A percentile compares a stretch with the other conserved stretches of the same genome.
Evolutionary conservation across 2,329 filamentous ascomycete genomes (phyloP).

Genomic region (Ambrosiella cleistominuta): DNA sequence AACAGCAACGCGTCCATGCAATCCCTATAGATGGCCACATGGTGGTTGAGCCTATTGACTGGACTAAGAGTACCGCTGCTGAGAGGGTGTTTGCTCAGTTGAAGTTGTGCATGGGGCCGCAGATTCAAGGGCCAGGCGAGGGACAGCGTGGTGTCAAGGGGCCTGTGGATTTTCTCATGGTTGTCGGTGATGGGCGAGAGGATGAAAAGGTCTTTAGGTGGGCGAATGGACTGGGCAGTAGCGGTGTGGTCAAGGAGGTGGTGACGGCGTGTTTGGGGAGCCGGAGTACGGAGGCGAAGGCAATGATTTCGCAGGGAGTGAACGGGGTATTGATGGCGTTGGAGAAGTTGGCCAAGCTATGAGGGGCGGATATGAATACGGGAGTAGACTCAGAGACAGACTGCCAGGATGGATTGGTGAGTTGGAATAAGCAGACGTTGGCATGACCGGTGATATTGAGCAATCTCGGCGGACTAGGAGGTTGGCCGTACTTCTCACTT

Average conservation of each 20-base stretch:
- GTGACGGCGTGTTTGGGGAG: conserved; percentile 75
- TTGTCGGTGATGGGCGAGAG: conserved; percentile 78
- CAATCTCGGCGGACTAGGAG: no score
- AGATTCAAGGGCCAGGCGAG: conserved; percentile 15
- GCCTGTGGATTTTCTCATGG: conserved; percentile 67
- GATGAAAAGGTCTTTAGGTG: conserved; percentile 89
- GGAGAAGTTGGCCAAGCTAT: conserved; percentile 23
- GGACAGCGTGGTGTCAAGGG: conserved; percentile 12
- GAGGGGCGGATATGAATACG: background rate
- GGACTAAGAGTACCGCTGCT: conserved; percentile 74
- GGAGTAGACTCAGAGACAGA: no score
- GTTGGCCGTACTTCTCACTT: no score
- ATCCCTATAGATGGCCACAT: conserved; percentile 65
- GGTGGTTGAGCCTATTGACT: conserved; percentile 68
- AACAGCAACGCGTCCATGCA: conserved; percentile 67
- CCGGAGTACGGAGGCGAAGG: conserved; percentile 72
- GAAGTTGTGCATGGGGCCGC: conserved; percentile 22
- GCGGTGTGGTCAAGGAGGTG: conserved; percentile 46
- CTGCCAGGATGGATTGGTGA: no score
- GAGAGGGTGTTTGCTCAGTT: conserved; percentile 51
- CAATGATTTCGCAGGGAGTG: conserved; percentile 77
- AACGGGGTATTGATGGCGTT: conserved; percentile 47
- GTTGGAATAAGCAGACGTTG: no score
- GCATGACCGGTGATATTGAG: no score
- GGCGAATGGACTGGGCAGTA: conserved; percentile 59